Evolutionary conservation across 2,329 filamentous ascomycete species (phyloP), one percentile per base, ranked within the genome.

Genomic region (Neofusicoccum sp.): DNA sequence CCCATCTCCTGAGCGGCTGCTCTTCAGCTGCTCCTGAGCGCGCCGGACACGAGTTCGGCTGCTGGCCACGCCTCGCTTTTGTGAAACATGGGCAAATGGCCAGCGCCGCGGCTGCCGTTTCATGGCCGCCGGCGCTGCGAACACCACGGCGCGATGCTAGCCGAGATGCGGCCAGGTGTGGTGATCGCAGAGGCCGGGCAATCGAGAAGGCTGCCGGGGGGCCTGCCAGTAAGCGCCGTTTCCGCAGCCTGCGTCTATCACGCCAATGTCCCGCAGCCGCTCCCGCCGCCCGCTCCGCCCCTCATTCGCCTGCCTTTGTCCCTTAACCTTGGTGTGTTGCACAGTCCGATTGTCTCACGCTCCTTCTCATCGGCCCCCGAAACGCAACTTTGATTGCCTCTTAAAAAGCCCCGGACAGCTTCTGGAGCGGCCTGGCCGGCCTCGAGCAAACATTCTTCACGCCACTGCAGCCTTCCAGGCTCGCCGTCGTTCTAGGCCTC

Each of bases 171-270:
- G 31, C 14, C 36, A 45, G 54, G n/a, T 41, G 45, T 29, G 31
- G 12, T 28, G 54, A 36, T 58, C 54, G 54, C 41, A 16, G 41
- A 56, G 22, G 29, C 37, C 52, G 9, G 45, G 54, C 54, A 58
- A 45, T 58, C 54, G 54, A 45, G 31, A 6, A 22, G 33, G 14
- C 48, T 39, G 31, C 54, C 41, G 29, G 54, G 43, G 54, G 16
- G 31, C 54, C 54, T 58, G 28, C 52, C 54, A 33, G 54, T 14
- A 58, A 58, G 41, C 54, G 54, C 54, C 29, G 29, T 56, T 56
- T 56, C 52, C 54, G 54, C 54, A 36, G 52, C 54, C 41, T 45
- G 54, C 54, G 54, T 58, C 54, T 47, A 58, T 58, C 54, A 36
- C 54, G 45, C 54, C 54, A 58, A 36, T 58, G 29, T 37, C 31